Percentiles rank a stretch among this genome's conserved stretches.
Conservation (phyloP, 2,329 filamentous ascomycete species). For the Xylariaceae sp. region DNA sequence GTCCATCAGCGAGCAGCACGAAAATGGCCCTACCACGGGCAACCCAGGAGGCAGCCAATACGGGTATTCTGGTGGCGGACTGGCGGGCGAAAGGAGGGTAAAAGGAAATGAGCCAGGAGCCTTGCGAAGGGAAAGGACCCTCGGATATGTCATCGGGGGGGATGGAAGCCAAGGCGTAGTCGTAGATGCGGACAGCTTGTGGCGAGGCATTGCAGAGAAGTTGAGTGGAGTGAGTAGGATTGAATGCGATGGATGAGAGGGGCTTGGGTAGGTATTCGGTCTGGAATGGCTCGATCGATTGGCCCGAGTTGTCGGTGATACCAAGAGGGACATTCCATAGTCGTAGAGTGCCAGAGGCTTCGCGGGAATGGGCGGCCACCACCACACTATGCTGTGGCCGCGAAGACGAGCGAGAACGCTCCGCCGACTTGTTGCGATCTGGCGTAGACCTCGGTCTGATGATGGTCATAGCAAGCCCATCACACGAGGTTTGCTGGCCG, state of each 20-base stretch:
- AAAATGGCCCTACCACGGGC: conserved; percentile 58
- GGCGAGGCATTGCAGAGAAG: conserved; percentile 55
- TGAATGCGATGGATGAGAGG: conserved; percentile 57
- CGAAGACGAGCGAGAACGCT: conserved; percentile 34
- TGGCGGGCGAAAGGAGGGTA: conserved; percentile 55
- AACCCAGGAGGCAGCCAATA: conserved; percentile 64
- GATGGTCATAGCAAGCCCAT: conserved; percentile 56
- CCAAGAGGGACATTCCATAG: conserved; percentile 58
- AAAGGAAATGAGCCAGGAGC: conserved; percentile 63
- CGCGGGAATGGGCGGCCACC: conserved; percentile 59
- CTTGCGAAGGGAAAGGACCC: conserved; percentile 54
- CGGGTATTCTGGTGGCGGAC: conserved; percentile 52
- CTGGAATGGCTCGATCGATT: conserved; percentile 53
- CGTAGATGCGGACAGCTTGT: conserved; percentile 60
- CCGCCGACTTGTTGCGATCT: conserved; percentile 37
- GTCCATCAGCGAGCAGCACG: conserved; percentile 58
- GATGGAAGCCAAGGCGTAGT: conserved; percentile 54
- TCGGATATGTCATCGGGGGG: conserved; percentile 49
- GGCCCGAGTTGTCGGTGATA: conserved; percentile 33
- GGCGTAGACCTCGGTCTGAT: conserved; percentile 38
- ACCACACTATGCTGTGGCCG: conserved; percentile 42
- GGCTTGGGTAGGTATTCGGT: conserved; percentile 56
- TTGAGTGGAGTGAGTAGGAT: conserved; percentile 56
- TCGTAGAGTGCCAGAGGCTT: conserved; percentile 57
- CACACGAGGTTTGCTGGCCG: conserved; percentile 52